Conservation (phyloP, 495 filamentous ascomycete genomes). For the Podospora tetraspora region DNA sequence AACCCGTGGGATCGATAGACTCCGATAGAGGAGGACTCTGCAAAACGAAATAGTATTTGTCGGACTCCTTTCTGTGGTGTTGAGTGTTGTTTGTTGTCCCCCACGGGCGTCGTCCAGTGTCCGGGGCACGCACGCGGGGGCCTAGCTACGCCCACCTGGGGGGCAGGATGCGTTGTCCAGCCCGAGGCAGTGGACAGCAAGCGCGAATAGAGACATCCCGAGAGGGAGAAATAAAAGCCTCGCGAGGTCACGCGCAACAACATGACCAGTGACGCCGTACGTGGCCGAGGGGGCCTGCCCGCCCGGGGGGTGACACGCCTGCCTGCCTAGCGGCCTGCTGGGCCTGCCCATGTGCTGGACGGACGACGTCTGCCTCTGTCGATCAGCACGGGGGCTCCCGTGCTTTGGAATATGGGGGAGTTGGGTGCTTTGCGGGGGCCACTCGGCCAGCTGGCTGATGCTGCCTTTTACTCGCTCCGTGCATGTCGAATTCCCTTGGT, state of each 20-base stretch:
- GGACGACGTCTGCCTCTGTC: not conserved
- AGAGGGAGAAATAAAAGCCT: constrained; percentile 5
- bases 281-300: not conserved
- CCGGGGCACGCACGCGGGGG: not conserved
- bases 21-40: not conserved
- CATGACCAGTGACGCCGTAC: not conserved
- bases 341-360: not conserved
- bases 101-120: not conserved
- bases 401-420: not conserved
- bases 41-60: not conserved
- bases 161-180: not conserved
- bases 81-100: not conserved
- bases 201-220: not conserved
- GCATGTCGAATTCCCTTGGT: not conserved
- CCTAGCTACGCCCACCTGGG: not conserved
- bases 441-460: too few species aligned
- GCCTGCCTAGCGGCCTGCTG: too few species aligned
- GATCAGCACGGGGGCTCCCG: constrained; percentile 1
- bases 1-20: not conserved
- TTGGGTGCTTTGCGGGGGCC: too few species aligned
- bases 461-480: not conserved
- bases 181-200: not conserved
- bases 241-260: constrained; percentile 3
- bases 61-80: not conserved
- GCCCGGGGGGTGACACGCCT: too few species aligned